Percentiles rank a stretch among this genome's conserved stretches.
Evolutionary conservation across 805 yeast genomes (phyloP).

Genomic region (Metschnikowia gelsemii): DNA sequence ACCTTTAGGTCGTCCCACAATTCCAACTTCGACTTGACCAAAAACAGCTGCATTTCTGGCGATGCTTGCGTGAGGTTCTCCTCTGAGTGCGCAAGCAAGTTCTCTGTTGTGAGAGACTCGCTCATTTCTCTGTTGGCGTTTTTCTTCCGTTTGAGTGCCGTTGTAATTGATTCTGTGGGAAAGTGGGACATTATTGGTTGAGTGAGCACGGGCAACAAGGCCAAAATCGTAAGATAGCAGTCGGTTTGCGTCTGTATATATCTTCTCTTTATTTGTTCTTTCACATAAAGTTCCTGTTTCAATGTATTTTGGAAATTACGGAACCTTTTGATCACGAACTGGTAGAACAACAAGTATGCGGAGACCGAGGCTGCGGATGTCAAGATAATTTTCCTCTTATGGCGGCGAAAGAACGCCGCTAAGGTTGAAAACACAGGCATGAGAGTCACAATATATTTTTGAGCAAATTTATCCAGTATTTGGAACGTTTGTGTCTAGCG

Average conservation of each 20-base stretch:
- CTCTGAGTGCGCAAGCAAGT: slow-evolving; percentile 35
- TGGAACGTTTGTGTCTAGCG: slow-evolving; percentile 1
- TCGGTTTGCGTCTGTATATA: slow-evolving; percentile 92
- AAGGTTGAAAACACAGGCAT: slow-evolving; percentile 45
- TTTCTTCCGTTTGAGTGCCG: slow-evolving; percentile 64
- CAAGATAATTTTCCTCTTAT: slow-evolving; percentile 36
- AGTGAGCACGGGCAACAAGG: slow-evolving; percentile 74
- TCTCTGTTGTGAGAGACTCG: slow-evolving; percentile 46
- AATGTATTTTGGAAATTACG: slow-evolving; percentile 41
- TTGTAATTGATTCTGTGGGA: slow-evolving; percentile 73
- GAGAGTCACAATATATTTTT: background rate
- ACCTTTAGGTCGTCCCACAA: slow-evolving; percentile 83
- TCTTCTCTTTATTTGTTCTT: slow-evolving; percentile 65
- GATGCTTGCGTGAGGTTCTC: slow-evolving; percentile 24
- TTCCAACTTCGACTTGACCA: slow-evolving; percentile 41
- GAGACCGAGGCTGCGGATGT: slow-evolving; percentile 37
- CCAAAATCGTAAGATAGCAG: slow-evolving; percentile 78
- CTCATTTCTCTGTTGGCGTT: slow-evolving; percentile 30
- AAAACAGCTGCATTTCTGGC: slow-evolving; percentile 20
- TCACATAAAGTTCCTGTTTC: slow-evolving; percentile 41
- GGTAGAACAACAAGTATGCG: slow-evolving; percentile 36
- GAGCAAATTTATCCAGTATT: background rate
- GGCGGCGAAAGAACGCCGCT: slow-evolving; percentile 41
- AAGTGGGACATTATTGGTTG: slow-evolving; percentile 59
- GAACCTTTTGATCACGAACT: slow-evolving; percentile 39